These are phyloP conservation scores for Diaporthe capsici DNA, from an alignment of 2,329 filamentous ascomycete species.

Conservation along the genomic window DNA sequence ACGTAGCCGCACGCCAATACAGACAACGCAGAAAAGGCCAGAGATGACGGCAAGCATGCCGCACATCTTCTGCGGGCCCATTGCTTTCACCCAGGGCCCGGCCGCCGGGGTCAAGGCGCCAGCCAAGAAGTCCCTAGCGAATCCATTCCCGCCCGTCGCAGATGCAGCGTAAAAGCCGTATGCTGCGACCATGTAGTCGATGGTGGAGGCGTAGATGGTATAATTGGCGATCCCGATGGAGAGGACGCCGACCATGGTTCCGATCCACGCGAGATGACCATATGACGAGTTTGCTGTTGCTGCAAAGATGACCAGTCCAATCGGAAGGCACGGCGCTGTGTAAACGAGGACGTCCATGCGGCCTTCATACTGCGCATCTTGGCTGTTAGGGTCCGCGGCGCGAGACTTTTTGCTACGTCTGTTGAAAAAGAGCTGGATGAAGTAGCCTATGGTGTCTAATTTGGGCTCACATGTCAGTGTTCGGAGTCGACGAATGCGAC, in stretches of 20 bases:
- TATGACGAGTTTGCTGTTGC: not conserved
- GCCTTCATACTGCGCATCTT: conserved; percentile 28
- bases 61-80: conserved; percentile 29
- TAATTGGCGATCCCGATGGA: conserved; percentile 75
- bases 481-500: not conserved
- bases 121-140: conserved; percentile 74
- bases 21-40: not conserved
- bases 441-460: not conserved
- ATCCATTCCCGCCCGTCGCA: conserved; percentile 68
- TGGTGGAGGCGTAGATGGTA: conserved; percentile 76
- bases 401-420: not conserved
- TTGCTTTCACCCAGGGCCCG: conserved; percentile 12
- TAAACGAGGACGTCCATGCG: conserved; percentile 10
- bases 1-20: not conserved
- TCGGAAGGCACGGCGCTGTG: conserved; percentile 15
- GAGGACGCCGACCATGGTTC: not conserved
- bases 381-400: not conserved
- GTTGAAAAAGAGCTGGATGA: not conserved
- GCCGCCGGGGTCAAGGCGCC: conserved; percentile 51
- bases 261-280: conserved; percentile 14
- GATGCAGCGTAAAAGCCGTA: conserved; percentile 69
- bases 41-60: conserved; percentile 10
- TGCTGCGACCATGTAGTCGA: conserved; percentile 77
- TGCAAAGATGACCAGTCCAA: conserved; percentile 12
- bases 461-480: not conserved